Conservation (phyloP, 352 stramenopile genomes). For the Phytopythium litorale region DNA sequence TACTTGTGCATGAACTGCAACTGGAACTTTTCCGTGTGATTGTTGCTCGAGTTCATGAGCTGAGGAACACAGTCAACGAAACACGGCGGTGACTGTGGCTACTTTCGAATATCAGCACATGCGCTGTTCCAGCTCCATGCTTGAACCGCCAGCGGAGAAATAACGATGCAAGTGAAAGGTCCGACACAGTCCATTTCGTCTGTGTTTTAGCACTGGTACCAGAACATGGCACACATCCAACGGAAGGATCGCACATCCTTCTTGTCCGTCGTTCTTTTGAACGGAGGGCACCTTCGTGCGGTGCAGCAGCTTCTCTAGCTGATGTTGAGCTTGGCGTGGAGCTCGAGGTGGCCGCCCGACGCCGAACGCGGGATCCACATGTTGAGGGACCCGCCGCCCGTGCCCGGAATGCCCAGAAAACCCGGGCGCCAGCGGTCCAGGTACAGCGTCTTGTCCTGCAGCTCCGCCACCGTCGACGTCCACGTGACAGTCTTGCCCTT, state of each 20-base stretch:
- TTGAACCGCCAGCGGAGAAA: too few species aligned
- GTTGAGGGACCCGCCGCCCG: constrained; percentile 53
- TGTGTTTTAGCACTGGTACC: background rate
- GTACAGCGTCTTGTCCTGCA: constrained; percentile 62
- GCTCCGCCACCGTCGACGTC: constrained; percentile 26
- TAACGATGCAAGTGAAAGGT: too few species aligned
- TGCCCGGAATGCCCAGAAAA: constrained; percentile 49
- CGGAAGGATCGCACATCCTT: background rate
- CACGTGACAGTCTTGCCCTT: constrained; percentile 32
- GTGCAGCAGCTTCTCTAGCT: constrained; percentile 17
- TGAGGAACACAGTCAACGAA: too few species aligned
- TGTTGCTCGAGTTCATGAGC: too few species aligned
- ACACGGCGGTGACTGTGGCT: too few species aligned
- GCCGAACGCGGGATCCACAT: constrained; percentile 48
- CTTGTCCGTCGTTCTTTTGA: background rate
- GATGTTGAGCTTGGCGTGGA: constrained; percentile 41
- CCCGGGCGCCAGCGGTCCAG: constrained; percentile 60
- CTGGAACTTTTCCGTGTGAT: too few species aligned
- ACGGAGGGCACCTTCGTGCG: background rate
- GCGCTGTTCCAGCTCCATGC: too few species aligned
- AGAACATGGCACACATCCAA: background rate
- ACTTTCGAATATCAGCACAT: too few species aligned
- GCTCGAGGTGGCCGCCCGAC: constrained; percentile 37
- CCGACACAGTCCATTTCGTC: background rate
- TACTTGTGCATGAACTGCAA: too few species aligned